phyloP scores from a whole-genome alignment of 495 filamentous ascomycete species.

The Podospora sp. region DNA sequence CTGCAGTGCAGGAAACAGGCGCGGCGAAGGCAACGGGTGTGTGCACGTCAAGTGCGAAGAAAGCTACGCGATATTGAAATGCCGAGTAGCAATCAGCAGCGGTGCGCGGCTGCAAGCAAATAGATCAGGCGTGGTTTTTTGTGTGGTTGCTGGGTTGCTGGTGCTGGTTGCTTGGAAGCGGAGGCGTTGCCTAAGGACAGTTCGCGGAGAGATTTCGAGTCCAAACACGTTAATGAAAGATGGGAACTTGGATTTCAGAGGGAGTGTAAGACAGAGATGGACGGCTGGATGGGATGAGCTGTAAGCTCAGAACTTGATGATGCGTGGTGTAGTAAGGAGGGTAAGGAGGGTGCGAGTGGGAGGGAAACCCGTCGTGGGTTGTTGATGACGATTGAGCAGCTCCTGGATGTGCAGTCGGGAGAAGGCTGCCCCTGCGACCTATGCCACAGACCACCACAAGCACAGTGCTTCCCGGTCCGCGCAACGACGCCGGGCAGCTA shows the following conservation, averaged over 20 bases:
- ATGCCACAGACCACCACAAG: slow-evolving; percentile 7
- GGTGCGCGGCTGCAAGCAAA: slow-evolving; percentile 7
- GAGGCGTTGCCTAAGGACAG: slow-evolving; percentile 35
- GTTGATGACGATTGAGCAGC: slow-evolving; percentile 33
- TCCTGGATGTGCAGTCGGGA: slow-evolving; percentile 24
- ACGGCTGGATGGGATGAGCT: slow-evolving; percentile 20
- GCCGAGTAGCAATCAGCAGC: slow-evolving; percentile 4
- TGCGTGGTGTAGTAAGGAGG: slow-evolving; percentile 29
- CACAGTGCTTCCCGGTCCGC: slow-evolving; percentile 15
- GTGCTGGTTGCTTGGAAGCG: slow-evolving; percentile 24
- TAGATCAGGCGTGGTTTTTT: slow-evolving; percentile 9
- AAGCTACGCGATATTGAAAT: not conserved
- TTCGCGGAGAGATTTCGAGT: slow-evolving; percentile 29
- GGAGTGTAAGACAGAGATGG: slow-evolving; percentile 36
- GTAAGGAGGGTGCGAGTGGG: slow-evolving; percentile 36
- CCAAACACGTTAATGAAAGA: slow-evolving; percentile 41
- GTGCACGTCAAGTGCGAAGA: slow-evolving; percentile 57
- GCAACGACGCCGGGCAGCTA: slow-evolving; percentile 25
- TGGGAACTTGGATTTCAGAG: slow-evolving; percentile 33
- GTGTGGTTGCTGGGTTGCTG: slow-evolving; percentile 16
- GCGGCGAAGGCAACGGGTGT: slow-evolving; percentile 18
- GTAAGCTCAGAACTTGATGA: not conserved
- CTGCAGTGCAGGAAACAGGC: slow-evolving; percentile 23
- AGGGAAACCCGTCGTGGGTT: slow-evolving; percentile 24
- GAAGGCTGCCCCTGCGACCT: slow-evolving; percentile 26